Evolutionary conservation across 139 green algal genomes (phyloP).

Genomic region (Marvania coccoides): DNA sequence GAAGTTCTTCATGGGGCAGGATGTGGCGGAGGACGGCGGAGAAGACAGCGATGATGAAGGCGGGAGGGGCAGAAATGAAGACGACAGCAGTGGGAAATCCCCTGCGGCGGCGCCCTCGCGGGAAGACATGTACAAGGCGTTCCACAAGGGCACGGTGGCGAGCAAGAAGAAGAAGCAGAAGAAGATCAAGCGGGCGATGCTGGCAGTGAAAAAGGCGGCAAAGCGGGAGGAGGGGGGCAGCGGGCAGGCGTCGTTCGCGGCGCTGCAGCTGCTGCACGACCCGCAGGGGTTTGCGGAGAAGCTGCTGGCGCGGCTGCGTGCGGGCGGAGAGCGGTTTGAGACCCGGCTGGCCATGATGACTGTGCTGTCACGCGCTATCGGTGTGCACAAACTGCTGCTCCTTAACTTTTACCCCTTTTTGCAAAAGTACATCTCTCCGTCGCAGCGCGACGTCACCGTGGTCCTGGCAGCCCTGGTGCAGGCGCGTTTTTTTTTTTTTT

Average conservation of each 20-base stretch:
- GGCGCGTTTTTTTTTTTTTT: background rate
- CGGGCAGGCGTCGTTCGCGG: constrained; percentile 71
- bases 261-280: constrained; percentile 94
- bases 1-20: constrained; percentile 96
- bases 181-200: constrained; percentile 86
- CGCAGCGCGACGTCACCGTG: constrained; percentile 71
- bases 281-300: constrained; percentile 90
- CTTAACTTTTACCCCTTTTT: constrained; percentile 96
- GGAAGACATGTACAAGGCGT: constrained; percentile 81
- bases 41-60: constrained; percentile 47
- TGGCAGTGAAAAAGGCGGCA: constrained; percentile 61
- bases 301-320: constrained; percentile 72
- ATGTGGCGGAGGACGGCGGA: constrained; percentile 42
- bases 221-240: constrained; percentile 21
- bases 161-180: constrained; percentile 91
- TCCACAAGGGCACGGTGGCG: constrained; percentile 73
- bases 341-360: constrained; percentile 64
- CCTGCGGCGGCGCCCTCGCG: constrained; percentile 34
- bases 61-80: background rate
- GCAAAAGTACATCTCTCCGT: constrained; percentile 77
- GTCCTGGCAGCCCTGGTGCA: constrained; percentile 74
- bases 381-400: constrained; percentile 85
- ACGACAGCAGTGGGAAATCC: constrained; percentile 22
- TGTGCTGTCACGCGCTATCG: constrained; percentile 70
- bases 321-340: constrained; percentile 69